Percentiles rank a stretch among this genome's conserved stretches.
phyloP scores from a whole-genome alignment of 768 basidiomycete species.

The Suillus subalutaceus region DNA sequence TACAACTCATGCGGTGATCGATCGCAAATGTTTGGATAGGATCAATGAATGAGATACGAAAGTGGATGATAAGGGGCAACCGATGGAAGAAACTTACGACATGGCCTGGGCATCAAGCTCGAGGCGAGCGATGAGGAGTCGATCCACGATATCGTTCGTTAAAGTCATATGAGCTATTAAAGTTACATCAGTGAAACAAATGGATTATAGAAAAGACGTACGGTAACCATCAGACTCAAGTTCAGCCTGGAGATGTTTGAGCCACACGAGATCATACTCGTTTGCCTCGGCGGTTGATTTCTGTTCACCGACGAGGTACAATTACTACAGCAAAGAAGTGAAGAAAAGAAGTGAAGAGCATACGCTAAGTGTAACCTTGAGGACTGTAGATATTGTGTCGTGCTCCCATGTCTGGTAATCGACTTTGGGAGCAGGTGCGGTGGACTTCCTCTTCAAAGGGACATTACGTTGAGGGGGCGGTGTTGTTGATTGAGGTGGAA shows the following conservation, averaged over 20 bases:
- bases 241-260: conserved; percentile 75
- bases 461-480: conserved; percentile 35
- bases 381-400: conserved; percentile 63
- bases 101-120: conserved; percentile 75
- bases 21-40: conserved; percentile 7
- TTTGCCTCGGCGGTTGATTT: conserved; percentile 59
- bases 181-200: conserved; percentile 6
- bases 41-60: neutral
- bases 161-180: conserved; percentile 43
- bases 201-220: conserved; percentile 23
- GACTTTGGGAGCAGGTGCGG: conserved; percentile 42
- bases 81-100: conserved; percentile 51
- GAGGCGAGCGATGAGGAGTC: conserved; percentile 81
- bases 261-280: conserved; percentile 77
- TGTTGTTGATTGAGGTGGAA: conserved; percentile 32
- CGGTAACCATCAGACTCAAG: conserved; percentile 60
- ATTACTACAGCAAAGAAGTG: neutral
- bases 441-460: conserved; percentile 53
- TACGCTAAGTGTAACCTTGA: conserved; percentile 83
- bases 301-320: conserved; percentile 36
- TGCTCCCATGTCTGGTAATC: conserved; percentile 73
- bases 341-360: conserved; percentile 32
- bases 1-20: neutral
- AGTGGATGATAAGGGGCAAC: neutral
- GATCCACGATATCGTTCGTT: conserved; percentile 66